A percentile compares a stretch with the other conserved stretches of the same genome.
These are phyloP conservation scores for Cyclocybe cylindracea DNA, from an alignment of 768 basidiomycete genomes.

Conservation along the genomic window DNA sequence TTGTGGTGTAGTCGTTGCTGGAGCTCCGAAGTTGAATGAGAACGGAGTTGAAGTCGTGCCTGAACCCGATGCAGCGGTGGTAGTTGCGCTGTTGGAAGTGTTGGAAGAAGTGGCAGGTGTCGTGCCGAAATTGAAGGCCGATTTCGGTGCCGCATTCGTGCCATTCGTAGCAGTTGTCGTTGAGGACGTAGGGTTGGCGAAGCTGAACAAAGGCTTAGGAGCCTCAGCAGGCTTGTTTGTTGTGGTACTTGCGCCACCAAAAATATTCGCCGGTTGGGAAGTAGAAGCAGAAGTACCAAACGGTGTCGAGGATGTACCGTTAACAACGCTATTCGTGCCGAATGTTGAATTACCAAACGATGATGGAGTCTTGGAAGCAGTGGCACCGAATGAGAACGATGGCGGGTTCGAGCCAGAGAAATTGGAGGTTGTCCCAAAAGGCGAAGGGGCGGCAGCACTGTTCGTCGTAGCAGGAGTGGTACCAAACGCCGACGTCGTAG, in stretches of 20 bases:
- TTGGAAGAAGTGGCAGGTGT: neutral
- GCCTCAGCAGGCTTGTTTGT: conserved; percentile 5
- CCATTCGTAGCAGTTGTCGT: neutral
- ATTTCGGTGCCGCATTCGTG: neutral
- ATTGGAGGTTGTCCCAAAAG: conserved; percentile 22
- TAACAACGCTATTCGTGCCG: neutral
- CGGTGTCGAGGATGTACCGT: too few relatives aligned
- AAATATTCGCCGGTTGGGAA: conserved; percentile 14
- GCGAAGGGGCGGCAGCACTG: conserved; percentile 12
- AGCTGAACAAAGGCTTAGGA: conserved; percentile 12
- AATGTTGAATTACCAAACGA: neutral
- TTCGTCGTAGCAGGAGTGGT: conserved; percentile 23
- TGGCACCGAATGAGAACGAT: conserved; percentile 20
- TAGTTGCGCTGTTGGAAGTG: neutral
- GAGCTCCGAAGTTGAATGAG: conserved; percentile 20
- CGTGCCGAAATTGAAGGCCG: neutral
- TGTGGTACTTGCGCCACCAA: conserved; percentile 5
- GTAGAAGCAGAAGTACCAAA: conserved; percentile 9
- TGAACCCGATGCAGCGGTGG: conserved; percentile 13
- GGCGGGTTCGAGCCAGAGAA: conserved; percentile 9
- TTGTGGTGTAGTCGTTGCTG: conserved; percentile 20
- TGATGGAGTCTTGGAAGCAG: conserved; percentile 14
- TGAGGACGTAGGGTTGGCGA: neutral
- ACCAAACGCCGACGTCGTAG: neutral
- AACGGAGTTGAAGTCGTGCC: conserved; percentile 9